Base-by-base conservation (phyloP, 2,329 filamentous ascomycete species). In the Calonectria hongkongensis region DNA sequence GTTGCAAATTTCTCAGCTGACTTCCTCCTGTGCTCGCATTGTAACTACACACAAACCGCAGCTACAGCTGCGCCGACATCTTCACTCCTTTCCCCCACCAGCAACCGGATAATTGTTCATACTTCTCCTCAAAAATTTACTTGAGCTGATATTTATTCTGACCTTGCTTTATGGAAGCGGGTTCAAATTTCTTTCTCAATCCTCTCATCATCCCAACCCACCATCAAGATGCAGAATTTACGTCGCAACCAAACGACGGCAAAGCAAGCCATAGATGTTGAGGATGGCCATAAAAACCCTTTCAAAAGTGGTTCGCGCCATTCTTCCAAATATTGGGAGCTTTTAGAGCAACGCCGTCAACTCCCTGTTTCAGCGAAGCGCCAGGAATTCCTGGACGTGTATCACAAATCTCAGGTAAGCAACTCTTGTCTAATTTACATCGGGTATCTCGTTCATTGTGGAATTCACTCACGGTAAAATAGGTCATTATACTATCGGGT, bases 361-460 rank as follows among this genome's bases (percentile, higher is more conserved):
- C 50, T 54, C 10, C 50, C 50, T 4, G 28, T 54, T 10, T 54
- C 50, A 10, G 16, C 16, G 3, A 33, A 10, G 9, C 50, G 28
- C 27, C 50, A 54, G n/a, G 50, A 54, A 15, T 54, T 54, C 30
- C 50, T 54, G 6, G 50, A 54, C 9, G 50, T 54, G 27, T 54
- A 54, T 28, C 50, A 54, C 16, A 18, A 30, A n/a, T 28, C 50
- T 8, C 28, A 33, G 12, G 50, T 51, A 18, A 51, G 48, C 16
- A 15, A 9, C 21, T 13, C 2, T 18, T 10, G 10, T 36, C 33
- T 36, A 6, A 6, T 36, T 36, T 3, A 36, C 33, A 36, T 36
- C 33, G 12, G 33, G 3, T 10, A 36, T 13, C 33, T 9, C 12
- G 5, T 48, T 48, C 45, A n/a, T 25, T 25, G n/a, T 25, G 21